Base-by-base conservation (phyloP, 108 stramenopile species). In the Thalassiosira profunda region DNA sequence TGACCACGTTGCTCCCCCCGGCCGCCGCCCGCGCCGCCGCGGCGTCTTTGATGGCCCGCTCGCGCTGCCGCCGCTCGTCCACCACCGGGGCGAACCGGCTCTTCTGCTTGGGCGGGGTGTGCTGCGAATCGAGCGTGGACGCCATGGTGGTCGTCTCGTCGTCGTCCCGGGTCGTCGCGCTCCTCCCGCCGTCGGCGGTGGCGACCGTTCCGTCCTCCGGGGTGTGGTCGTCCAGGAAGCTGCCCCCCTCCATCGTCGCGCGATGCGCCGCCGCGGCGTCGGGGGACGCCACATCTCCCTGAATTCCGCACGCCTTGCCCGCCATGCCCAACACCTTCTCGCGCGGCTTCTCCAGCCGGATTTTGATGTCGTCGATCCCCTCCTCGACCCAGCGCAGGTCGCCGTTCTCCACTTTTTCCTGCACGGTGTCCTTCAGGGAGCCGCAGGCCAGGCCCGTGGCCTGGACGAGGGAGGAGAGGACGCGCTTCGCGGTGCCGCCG, bases 1-100 rank as follows among this genome's bases (percentile, higher is more conserved):
- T 88, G 4, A 90, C 90, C 11, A 95, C 77, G 0, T 63, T 74
- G 36, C 80, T 21, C 52, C 59, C 43, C 26, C 58, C 57, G 17
- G 58, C 44, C 15, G 45, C 43, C 28, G 14, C 31, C 44, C 40
- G 49, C 29, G 45, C 64, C 49, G 49, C 35, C 10, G 20, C 51
- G 9, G 44, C 63, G 40, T 52, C 63, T 14, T 28, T 29, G n/a
- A 51, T 42, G 45, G 37, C 36, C 28, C 34, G 24, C 29, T 59
- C 57, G 28, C 48, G 15, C 41, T 44, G 48, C 52, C 37, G 20
- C 14, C 14, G 24, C 4, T 33, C 52, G 29, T 70, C 38, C 20
- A 49, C 37, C 30, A 71, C 34, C 34, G 60, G 57, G 11, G 59
- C 48, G 44, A 71, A 71, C 38, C 55, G 55, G 47, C 70, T 71